Evolutionary conservation across 2,329 filamentous ascomycete species (phyloP), one percentile per base, ranked within the genome.

Genomic region (Pseudogymnoascus sp.): DNA sequence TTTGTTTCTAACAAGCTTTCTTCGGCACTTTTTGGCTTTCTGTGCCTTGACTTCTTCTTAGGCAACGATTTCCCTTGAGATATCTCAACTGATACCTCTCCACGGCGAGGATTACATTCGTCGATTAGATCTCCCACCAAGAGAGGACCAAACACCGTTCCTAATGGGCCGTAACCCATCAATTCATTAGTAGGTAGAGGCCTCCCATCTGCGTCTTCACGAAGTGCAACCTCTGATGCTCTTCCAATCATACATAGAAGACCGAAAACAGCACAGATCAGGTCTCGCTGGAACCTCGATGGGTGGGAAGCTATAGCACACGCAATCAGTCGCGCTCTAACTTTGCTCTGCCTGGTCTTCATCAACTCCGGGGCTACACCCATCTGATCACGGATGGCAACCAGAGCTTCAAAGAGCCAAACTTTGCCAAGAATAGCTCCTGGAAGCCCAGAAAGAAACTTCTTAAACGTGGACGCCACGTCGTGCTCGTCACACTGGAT

Each of bases 211-310:
- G 77, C 76, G 63, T 84, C 79, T 68, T 84, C 80, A 26, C 79
- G 75, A 4, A 78, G 77, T 0, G 78, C 73, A 35, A 74, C 77
- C 68, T 88, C 82, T 1, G 84, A 82, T 4, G 78, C 74, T 26
- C 81, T 75, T 1, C 84, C 85, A 61, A 89, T 78, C 37, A 86
- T 75, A 60, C 80, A 84, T 9, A 88, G 74, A 10, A 89, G 74
- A 0, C 85, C 86, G 69, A 89, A 85, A 0, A 89, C 84, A 4
- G 84, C 82, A 64, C 83, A 87, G 44, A 89, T 84, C 3, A 89
- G 74, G 54, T 87, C 83, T 24, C 85, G 77, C 41, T 84, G 79
- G 63, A 82, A 83, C 60, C 79, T 79, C 0, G 84, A 87, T 61
- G 77, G 75, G n/a, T 87, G 73, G 0, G 82, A 82, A 1, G 78